Base-by-base conservation (phyloP, 768 basidiomycete species). In the Leccinellum albellum region DNA sequence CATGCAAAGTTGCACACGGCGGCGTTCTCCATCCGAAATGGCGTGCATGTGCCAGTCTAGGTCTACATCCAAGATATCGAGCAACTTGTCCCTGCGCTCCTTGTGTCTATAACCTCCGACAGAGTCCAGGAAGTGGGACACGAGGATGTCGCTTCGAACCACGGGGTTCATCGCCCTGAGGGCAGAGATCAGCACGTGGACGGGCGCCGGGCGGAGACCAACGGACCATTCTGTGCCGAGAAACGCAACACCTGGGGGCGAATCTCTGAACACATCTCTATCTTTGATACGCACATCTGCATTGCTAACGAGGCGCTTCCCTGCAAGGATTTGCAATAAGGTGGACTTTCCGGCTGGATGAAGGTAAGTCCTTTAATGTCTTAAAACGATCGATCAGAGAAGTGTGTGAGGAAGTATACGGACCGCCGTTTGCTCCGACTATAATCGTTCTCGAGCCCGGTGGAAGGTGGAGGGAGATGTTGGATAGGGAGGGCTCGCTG, bases 101-200 rank as follows among this genome's bases (percentile, higher is more conserved):
- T 96, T 96, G 75, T 98, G 83, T 53, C 94, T 80, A 70, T 97
- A 98, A 0, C 97, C 97, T 14, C 97, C 97, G 5, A 99, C 92
- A 17, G 93, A 95, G 70, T 99, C 92, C n/a, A 99, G 78, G 73
- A 99, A 99, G 49, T 84, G 79, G n/a, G 90, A 86, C 3, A 99
- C 97, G 31, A 86, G 77, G 59, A 98, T 95, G 71, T 98, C 97
- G 9, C 89, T 79, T 31, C 95, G 83, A 13, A 98, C 95, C 56
- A 98, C 96, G 1, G 95, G 94, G 73, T 99, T 98, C 86, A 91
- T 91, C 0, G 94, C 94, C 91, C 91, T 91, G n/a, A 60, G 40
- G 29, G 32, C 42, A 15, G 15, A 26, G 6, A n/a, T 53, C 23
- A 55, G 48, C 20, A 14, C 3, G 26, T 50, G 12, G 45, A 29